A percentile compares a stretch with the other conserved stretches of the same genome.
Conservation (phyloP, 768 basidiomycete genomes). For the Gyrodon lividus region DNA sequence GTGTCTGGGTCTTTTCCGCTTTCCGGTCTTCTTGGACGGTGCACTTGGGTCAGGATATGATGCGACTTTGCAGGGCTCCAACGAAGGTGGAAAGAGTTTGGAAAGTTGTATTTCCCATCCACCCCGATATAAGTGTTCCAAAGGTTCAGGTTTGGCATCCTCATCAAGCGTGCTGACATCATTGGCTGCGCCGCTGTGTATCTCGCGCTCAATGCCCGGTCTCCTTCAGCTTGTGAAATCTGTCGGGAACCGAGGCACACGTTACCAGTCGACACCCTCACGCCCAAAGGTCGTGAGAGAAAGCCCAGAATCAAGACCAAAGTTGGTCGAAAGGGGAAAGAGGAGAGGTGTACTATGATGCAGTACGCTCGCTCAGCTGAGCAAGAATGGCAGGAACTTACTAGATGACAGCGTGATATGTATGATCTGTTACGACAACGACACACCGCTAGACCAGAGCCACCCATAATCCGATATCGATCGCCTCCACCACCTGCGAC, state of each 20-base stretch:
- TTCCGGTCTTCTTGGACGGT: neutral
- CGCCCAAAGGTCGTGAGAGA: neutral
- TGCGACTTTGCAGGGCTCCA: neutral
- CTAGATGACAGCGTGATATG: too few species aligned
- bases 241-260: neutral
- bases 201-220: neutral
- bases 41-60: neutral
- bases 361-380: too few species aligned
- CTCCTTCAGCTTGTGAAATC: neutral
- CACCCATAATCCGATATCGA: too few species aligned
- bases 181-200: neutral
- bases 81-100: neutral
- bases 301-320: neutral
- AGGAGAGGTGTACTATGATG: constrained; percentile 25
- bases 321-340: neutral
- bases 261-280: neutral
- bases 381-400: too few species aligned
- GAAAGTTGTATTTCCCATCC: neutral
- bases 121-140: neutral
- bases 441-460: too few species aligned
- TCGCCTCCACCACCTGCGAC: too few species aligned
- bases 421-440: too few species aligned
- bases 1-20: neutral
- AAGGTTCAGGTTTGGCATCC: neutral
- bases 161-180: neutral